Evolutionary conservation across 176 grass and related monocot genomes (phyloP).

Genomic region (Eragrostis nindensis): DNA sequence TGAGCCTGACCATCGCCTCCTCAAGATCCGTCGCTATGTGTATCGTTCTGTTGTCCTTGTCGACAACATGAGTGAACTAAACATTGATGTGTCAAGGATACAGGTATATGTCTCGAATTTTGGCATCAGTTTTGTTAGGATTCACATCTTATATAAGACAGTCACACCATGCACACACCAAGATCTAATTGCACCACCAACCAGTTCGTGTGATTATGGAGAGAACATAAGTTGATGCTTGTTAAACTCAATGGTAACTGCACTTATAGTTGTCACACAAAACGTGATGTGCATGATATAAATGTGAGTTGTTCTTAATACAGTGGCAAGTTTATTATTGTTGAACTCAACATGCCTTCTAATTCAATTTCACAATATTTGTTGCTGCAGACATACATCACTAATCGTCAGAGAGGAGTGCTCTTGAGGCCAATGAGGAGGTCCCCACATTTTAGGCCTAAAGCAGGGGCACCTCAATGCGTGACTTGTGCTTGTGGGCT

Average conservation of each 20-base stretch:
- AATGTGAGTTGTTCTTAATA: too few species aligned
- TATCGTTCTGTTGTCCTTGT: conserved; percentile 40
- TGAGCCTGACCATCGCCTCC: conserved; percentile 4
- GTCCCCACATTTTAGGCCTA: not conserved
- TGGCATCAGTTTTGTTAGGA: too few species aligned
- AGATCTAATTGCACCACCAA: too few species aligned
- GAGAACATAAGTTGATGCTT: too few species aligned
- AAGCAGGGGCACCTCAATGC: not conserved
- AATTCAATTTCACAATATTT: not conserved
- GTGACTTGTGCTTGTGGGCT: not conserved
- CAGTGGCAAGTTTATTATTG: not conserved
- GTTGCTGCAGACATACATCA: not conserved
- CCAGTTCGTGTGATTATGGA: too few species aligned
- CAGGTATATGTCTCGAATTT: conserved; percentile 26
- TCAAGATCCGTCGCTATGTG: conserved; percentile 51
- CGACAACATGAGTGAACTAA: conserved; percentile 11
- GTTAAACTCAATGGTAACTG: too few species aligned
- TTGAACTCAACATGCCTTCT: not conserved
- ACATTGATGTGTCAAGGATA: conserved; percentile 34
- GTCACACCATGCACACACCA: too few species aligned
- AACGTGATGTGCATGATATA: too few species aligned
- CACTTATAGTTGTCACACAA: too few species aligned
- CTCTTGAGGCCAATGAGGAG: conserved; percentile 34
- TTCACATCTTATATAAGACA: too few species aligned
- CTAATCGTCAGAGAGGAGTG: not conserved